Evolutionary conservation across 805 yeast genomes (phyloP), one percentile per base, ranked within the genome.

Genomic region (Ogataea pini): DNA sequence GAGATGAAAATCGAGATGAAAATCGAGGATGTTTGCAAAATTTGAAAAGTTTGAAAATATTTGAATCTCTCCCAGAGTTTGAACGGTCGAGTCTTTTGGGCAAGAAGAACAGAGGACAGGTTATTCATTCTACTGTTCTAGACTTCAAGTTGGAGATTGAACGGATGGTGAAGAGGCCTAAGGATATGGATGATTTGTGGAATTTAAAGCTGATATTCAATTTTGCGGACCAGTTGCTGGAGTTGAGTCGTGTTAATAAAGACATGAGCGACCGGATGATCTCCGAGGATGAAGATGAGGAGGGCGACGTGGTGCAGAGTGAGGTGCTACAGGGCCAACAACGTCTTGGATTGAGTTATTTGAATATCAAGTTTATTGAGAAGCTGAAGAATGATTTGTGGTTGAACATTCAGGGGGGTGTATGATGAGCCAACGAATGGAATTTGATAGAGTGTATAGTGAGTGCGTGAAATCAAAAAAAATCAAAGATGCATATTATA

Each of bases 181-280:
- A 51, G 10, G 60, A 64, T 1, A 54, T 53, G n/a, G 84, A 83
- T 41, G 87, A 84, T 46, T 64, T 85, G 45, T 80, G 87, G 83
- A 83, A 82, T 55, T 64, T 85, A 49, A 77, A 77, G 50, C 61
- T 86, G 42, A 63, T 86, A 7, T 82, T 86, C 66, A 77, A 82
- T 13, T 86, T 72, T 65, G 73, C 79, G 34, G 88, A 85, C 47
- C 64, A 68, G 42, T 31, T 52, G 8, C 39, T 44, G 25, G 42
- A 36, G 18, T 13, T 14, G 17, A 32, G 31, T 13, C 14, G 20
- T 4, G 14, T 25, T 4, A 42, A 19, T 4, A 33, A 25, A 8
- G 37, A 31, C 7, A 9, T 44, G 7, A 43, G 46, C n/a, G 47
- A 52, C 20, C 16, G 34, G 25, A 42, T 48, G 31, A 7, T 49